Conservation (phyloP, 768 basidiomycete genomes). For the Holtermannia corniformis region DNA sequence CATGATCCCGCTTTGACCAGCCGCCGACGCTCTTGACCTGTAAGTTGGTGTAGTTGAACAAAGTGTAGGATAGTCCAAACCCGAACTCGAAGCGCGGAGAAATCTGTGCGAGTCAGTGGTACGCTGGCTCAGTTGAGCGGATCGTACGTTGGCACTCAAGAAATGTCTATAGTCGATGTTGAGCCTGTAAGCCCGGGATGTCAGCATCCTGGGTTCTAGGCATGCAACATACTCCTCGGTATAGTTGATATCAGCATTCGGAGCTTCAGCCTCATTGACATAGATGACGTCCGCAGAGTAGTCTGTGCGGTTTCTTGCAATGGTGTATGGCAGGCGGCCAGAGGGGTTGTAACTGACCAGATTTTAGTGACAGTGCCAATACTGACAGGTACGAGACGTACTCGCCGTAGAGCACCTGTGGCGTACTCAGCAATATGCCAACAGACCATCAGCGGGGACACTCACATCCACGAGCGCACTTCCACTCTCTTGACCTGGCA, state of each 20-base stretch:
- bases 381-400: no score
- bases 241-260: slow-evolving; percentile 52
- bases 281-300: slow-evolving; percentile 53
- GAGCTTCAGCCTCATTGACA: slow-evolving; percentile 40
- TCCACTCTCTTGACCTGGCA: slow-evolving; percentile 58
- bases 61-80: slow-evolving; percentile 77
- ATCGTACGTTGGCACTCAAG: slow-evolving; percentile 4
- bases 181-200: slow-evolving; percentile 48
- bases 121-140: slow-evolving; percentile 34
- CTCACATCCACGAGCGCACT: slow-evolving; percentile 56
- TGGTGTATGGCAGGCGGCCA: slow-evolving; percentile 63
- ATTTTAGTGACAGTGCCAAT: no score
- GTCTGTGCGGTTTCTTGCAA: slow-evolving; percentile 55
- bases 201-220: slow-evolving; percentile 24
- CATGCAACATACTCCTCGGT: slow-evolving; percentile 46
- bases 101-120: slow-evolving; percentile 48
- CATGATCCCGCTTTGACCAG: slow-evolving; percentile 1
- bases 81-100: slow-evolving; percentile 60
- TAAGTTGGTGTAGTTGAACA: slow-evolving; percentile 61
- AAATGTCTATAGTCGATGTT: slow-evolving; percentile 55
- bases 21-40: slow-evolving; percentile 35
- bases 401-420: slow-evolving; percentile 55
- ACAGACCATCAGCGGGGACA: background rate
- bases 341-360: slow-evolving; percentile 62
- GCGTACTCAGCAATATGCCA: background rate